A percentile compares a stretch with the other conserved stretches of the same genome.
These are phyloP conservation scores for Pseudogymnoascus sp. DNA, from an alignment of 2,329 filamentous ascomycete species.

Conservation along the genomic window DNA sequence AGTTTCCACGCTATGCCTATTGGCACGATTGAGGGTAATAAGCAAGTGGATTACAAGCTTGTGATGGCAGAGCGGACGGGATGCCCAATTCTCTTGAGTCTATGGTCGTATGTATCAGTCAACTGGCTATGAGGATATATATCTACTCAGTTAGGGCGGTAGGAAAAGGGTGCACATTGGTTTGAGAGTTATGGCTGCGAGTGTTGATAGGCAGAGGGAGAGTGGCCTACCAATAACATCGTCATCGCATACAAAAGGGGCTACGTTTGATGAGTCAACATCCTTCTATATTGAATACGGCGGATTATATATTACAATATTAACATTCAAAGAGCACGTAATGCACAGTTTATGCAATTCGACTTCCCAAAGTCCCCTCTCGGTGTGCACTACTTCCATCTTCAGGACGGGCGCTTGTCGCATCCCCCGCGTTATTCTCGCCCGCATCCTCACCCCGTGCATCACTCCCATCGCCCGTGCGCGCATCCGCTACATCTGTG, in stretches of 20 bases:
- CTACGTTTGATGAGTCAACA: not conserved
- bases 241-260: not conserved
- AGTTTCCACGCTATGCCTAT: too few relatives aligned
- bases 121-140: too few relatives aligned
- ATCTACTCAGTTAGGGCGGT: too few relatives aligned
- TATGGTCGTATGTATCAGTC: too few relatives aligned
- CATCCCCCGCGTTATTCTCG: not conserved
- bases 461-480: not conserved
- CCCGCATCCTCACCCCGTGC: not conserved
- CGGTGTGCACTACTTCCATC: not conserved
- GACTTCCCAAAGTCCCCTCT: not conserved
- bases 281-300: not conserved
- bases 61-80: too few relatives aligned
- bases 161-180: too few relatives aligned
- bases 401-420: not conserved
- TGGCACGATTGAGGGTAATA: too few relatives aligned
- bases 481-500: not conserved
- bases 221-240: not conserved
- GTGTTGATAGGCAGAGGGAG: too few relatives aligned
- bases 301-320: not conserved
- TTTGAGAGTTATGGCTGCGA: too few relatives aligned
- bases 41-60: too few relatives aligned
- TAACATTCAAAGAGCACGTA: not conserved
- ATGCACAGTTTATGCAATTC: not conserved
- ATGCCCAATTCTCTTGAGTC: too few relatives aligned